Evolutionary conservation across 1,139 yeast species (phyloP), one percentile per base, ranked within the genome.

Genomic region (Candida sp.): DNA sequence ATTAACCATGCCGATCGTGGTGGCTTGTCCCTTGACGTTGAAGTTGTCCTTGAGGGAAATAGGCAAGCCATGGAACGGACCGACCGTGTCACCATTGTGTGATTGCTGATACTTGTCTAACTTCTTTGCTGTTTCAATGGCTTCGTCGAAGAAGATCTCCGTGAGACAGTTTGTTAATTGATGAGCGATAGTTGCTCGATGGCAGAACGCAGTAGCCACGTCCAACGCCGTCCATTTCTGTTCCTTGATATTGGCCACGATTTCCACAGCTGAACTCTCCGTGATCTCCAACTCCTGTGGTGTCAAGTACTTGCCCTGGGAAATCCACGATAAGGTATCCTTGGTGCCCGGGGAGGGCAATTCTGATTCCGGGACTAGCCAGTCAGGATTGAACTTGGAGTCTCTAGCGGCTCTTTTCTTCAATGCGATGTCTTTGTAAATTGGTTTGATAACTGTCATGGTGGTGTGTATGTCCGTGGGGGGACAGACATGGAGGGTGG

Each of bases 11-110:
- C 40, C 89, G 81, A 59, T 78, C 72, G 58, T 72, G 80, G 31
- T 83, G 85, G 51, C 72, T 75, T 62, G 75, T 82, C 86, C 87
- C 47, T 68, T 68, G 44, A 81, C 65, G 55, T 80, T 77, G 72
- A 85, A 81, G 59, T 87, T 92, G 65, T 88, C 96, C 61, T 88
- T 88, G 54, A 88, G 70, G 1, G 93, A 86, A 39, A 88, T 69
- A 17, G 94, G 94, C 42, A 88, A 72, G 25, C 96, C 94, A 60
- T 88, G 94, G 51, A 88, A 73, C 6, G 92, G 91, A 40, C 96
- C 96, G 49, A 84, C 66, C 0, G 86, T 69, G 59, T 83, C 80
- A 26, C 92, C 91, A 12, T 33, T 25, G 49, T 76, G 68, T 47
- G 75, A 68, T 45, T 69, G 70, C 49, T 72, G 73, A 59, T 82